phyloP scores from a whole-genome alignment of 768 basidiomycete genomes.

The Postia placenta region DNA sequence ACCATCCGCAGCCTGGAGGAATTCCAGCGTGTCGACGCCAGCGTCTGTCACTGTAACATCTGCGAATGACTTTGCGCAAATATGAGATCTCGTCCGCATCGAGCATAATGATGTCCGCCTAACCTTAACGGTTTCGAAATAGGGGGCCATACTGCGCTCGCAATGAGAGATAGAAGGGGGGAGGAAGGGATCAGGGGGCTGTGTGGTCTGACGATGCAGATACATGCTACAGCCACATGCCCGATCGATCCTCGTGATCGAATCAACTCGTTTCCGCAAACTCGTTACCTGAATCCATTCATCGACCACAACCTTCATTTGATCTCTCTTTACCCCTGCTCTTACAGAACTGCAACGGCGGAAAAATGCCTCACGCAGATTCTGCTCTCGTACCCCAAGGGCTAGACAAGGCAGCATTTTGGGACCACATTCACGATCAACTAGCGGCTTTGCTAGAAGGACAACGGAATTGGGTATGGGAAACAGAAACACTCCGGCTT shows the following conservation, averaged over 20 bases:
- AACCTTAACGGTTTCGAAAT: conserved; percentile 66
- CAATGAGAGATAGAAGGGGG: not conserved
- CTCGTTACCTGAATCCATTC: no score
- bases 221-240: not conserved
- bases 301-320: no score
- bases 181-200: not conserved
- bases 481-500: no score
- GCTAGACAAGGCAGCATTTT: conserved; percentile 73
- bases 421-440: conserved; percentile 67
- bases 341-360: not conserved
- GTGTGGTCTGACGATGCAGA: not conserved
- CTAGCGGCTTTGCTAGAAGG: conserved; percentile 56
- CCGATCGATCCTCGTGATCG: conserved; percentile 6
- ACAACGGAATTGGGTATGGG: conserved; percentile 71
- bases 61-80: conserved; percentile 85
- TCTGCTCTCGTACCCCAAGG: conserved; percentile 63
- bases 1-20: conserved; percentile 85
- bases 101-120: conserved; percentile 7
- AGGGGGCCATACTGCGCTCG: conserved; percentile 55
- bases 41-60: conserved; percentile 82
- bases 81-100: not conserved
- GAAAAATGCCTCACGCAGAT: conserved; percentile 78
- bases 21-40: conserved; percentile 83
- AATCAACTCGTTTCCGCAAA: no score
- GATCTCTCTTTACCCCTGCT: not conserved